Base-by-base conservation (phyloP, 2,329 filamentous ascomycete genomes). In the Lasiodiplodia theobromae region DNA sequence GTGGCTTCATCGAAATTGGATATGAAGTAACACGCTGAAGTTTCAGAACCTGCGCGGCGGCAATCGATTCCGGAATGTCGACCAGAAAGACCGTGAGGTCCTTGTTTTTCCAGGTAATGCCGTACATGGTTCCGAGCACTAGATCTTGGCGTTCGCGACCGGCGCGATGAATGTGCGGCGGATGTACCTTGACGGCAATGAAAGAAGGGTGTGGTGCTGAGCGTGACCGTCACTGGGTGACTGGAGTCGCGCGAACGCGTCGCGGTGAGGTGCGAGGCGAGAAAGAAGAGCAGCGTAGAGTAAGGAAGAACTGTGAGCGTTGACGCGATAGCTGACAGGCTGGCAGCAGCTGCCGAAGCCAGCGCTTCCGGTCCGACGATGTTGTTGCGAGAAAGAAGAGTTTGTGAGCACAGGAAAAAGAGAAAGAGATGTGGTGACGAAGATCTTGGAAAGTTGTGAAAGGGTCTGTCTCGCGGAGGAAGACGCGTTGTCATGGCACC, bases 11-110 rank as follows among this genome's bases (percentile, higher is more conserved):
- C 8, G 87, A 89, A 28, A 84, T 69, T 74, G 82, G 73, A 77
- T 79, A 68, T 82, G 84, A 70, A 74, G 73, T 68, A 77, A 80
- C 77, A 25, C 72, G 69, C 40, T 81, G 73, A 37, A 78, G 79
- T 7, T 80, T 75, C 14, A 81, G 80, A 40, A 84, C 83, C 78
- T 94, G 92, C 21, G 87, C 88, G 69, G 87, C 83, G 71, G 91
- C 89, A 49, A 94, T 86, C 1, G 92, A 92, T 21, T 83, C 82
- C 28, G 92, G 91, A 56, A 93, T 86, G 74, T 94, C 92, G 64
- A 94, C 77, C 31, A 93, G 77, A 25, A 87, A 82, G 66, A 90
- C 78, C 56, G 85, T 82, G 60, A 79, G 74, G 4, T 82, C 79
- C 2, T 77, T 73, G 71, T 84, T 88, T 69, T 85, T 81, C 77